A percentile compares a stretch with the other conserved stretches of the same genome.
phyloP scores from a whole-genome alignment of 1,139 yeast species.

The Geotrichum histeridarum region DNA sequence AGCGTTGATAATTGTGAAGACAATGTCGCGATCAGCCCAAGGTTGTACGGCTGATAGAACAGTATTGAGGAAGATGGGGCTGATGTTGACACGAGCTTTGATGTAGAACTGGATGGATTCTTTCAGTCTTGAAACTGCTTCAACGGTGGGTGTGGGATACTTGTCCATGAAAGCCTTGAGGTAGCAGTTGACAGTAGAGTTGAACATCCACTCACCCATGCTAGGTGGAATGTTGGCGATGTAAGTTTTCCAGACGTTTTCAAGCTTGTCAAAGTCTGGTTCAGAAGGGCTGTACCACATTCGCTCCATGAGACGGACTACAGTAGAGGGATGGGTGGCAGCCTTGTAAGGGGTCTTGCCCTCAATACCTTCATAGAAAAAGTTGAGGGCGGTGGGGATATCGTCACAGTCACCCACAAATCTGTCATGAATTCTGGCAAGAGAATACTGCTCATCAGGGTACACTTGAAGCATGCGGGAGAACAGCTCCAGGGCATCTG shows the following conservation, averaged over 20 bases:
- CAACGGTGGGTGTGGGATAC: conserved; percentile 50
- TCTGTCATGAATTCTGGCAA: conserved; percentile 65
- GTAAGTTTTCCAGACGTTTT: conserved; percentile 62
- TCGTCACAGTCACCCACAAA: conserved; percentile 82
- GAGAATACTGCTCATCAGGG: conserved; percentile 40
- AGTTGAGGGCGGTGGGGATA: conserved; percentile 61
- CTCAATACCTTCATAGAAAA: conserved; percentile 65
- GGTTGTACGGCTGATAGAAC: conserved; percentile 60
- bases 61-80: conserved; percentile 68
- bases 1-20: conserved; percentile 58
- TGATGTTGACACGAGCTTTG: conserved; percentile 56
- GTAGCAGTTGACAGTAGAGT: conserved; percentile 65
- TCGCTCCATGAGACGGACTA: conserved; percentile 61
- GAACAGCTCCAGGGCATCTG: conserved; percentile 49
- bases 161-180: conserved; percentile 62
- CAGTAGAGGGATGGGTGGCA: conserved; percentile 69
- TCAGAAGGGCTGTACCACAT: conserved; percentile 48
- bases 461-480: conserved; percentile 40
- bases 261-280: conserved; percentile 44
- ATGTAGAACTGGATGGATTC: conserved; percentile 55
- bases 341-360: conserved; percentile 67
- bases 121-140: conserved; percentile 56
- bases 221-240: conserved; percentile 54
- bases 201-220: conserved; percentile 59
- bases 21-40: conserved; percentile 65